A percentile compares a stretch with the other conserved stretches of the same genome.
These are phyloP conservation scores for Corynascus novoguineensis DNA, from an alignment of 495 filamentous ascomycete genomes.

Conservation along the genomic window DNA sequence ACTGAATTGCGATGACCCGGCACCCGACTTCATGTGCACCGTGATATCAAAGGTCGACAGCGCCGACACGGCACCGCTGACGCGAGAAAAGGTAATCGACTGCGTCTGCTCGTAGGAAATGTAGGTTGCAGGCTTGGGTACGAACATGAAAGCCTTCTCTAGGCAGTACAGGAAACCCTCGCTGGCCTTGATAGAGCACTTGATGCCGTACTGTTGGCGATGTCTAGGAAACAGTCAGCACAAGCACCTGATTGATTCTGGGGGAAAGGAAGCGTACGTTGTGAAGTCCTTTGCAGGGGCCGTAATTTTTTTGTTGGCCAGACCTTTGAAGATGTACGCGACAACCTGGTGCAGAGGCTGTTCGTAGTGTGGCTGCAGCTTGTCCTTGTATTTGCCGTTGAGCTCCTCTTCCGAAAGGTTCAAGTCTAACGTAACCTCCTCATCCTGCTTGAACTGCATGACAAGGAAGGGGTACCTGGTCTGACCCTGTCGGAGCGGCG, in stretches of 20 bases:
- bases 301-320: slow-evolving; percentile 89
- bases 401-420: slow-evolving; percentile 91
- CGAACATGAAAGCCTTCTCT: slow-evolving; percentile 98
- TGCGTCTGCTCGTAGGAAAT: slow-evolving; percentile 87
- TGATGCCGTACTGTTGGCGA: slow-evolving; percentile 89
- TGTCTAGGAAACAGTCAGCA: slow-evolving; percentile 50
- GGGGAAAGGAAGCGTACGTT: slow-evolving; percentile 40
- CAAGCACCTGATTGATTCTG: too few relatives aligned
- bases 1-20: slow-evolving; percentile 87
- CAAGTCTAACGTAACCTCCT: slow-evolving; percentile 92
- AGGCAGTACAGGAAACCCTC: slow-evolving; percentile 95
- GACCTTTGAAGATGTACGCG: slow-evolving; percentile 85
- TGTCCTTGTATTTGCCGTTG: slow-evolving; percentile 82
- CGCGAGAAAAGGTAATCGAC: slow-evolving; percentile 89
- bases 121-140: slow-evolving; percentile 96
- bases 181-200: slow-evolving; percentile 98
- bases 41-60: slow-evolving; percentile 97
- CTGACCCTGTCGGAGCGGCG: slow-evolving; percentile 93
- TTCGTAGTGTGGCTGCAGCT: slow-evolving; percentile 81
- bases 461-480: slow-evolving; percentile 98
- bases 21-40: slow-evolving; percentile 69
- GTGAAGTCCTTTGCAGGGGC: slow-evolving; percentile 90
- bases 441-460: slow-evolving; percentile 98
- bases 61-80: slow-evolving; percentile 88
- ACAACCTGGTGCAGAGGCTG: slow-evolving; percentile 87